These are phyloP conservation scores for Solanum lycopersicoides DNA, from an alignment of 257 asterid species.

Conservation along the genomic window DNA sequence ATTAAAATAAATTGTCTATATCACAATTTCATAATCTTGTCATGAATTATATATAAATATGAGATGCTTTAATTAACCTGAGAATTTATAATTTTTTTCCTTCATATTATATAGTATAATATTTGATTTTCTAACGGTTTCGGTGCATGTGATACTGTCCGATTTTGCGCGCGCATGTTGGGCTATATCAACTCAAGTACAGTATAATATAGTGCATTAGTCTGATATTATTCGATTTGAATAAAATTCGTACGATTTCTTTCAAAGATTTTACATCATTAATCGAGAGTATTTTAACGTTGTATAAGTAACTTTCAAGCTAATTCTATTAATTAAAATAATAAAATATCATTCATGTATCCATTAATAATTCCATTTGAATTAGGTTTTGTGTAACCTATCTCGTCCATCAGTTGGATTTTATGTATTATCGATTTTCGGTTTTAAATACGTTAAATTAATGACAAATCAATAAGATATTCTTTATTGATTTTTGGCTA, in stretches of 20 bases:
- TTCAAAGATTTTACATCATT: background rate
- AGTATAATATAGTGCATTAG: background rate
- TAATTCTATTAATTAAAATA: background rate
- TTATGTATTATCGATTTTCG: too few species aligned
- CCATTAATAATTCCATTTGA: background rate
- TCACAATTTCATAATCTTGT: fast-evolving
- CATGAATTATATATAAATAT: background rate
- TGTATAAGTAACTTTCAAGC: background rate
- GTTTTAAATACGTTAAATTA: too few species aligned
- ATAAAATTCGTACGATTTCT: background rate
- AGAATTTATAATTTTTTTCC: background rate
- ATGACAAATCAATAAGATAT: too few species aligned
- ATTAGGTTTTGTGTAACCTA: background rate
- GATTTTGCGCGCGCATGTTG: background rate
- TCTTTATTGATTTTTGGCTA: too few species aligned
- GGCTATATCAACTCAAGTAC: background rate
- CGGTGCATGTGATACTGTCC: background rate
- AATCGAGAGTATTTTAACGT: background rate
- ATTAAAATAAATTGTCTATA: background rate
- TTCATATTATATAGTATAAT: background rate
- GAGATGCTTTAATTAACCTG: background rate
- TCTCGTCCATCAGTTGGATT: background rate
- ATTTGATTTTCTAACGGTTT: background rate
- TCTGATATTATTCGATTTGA: background rate
- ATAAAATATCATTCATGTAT: background rate